Conservation (phyloP, 2,329 filamentous ascomycete genomes). For the Coniochaeta pulveracea region DNA sequence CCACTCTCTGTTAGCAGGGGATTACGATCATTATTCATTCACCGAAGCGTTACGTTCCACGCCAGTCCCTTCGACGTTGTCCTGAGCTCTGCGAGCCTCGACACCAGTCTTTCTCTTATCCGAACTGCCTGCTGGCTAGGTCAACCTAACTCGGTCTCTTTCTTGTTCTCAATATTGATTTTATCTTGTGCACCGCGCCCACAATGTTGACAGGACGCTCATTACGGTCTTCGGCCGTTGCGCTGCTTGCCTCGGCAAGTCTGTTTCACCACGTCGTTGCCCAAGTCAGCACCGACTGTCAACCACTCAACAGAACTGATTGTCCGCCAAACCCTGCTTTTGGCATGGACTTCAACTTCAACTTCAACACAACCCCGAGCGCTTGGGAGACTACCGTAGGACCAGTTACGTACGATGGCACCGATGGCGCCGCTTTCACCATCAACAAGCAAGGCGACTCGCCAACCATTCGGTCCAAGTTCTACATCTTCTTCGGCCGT, state of each 20-base stretch:
- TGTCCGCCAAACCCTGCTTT: conserved; percentile 66
- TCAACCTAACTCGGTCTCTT: too few species aligned
- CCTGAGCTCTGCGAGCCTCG: too few species aligned
- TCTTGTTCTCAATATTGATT: too few species aligned
- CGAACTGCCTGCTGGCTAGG: too few species aligned
- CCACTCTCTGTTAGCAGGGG: too few species aligned
- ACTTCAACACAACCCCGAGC: conserved; percentile 52
- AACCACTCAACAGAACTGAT: conserved; percentile 55
- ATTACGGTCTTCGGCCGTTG: conserved; percentile 19
- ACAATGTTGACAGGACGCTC: too few species aligned
- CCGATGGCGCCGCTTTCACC: conserved; percentile 59
- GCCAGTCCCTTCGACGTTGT: too few species aligned
- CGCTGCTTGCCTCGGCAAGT: conserved; percentile 25
- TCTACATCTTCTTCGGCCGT: conserved; percentile 79
- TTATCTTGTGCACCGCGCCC: too few species aligned
- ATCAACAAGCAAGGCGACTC: conserved; percentile 61
- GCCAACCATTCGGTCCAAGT: conserved; percentile 66
- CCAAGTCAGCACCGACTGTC: conserved; percentile 69
- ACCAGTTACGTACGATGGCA: conserved; percentile 45
- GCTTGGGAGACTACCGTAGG: conserved; percentile 63
- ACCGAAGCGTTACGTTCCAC: too few species aligned
- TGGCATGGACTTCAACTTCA: conserved; percentile 47
- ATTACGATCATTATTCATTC: too few species aligned
- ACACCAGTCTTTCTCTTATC: too few species aligned
- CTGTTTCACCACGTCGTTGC: conserved; percentile 39